phyloP scores from a whole-genome alignment of 768 basidiomycete species.

The Punctularia strigosozonata region DNA sequence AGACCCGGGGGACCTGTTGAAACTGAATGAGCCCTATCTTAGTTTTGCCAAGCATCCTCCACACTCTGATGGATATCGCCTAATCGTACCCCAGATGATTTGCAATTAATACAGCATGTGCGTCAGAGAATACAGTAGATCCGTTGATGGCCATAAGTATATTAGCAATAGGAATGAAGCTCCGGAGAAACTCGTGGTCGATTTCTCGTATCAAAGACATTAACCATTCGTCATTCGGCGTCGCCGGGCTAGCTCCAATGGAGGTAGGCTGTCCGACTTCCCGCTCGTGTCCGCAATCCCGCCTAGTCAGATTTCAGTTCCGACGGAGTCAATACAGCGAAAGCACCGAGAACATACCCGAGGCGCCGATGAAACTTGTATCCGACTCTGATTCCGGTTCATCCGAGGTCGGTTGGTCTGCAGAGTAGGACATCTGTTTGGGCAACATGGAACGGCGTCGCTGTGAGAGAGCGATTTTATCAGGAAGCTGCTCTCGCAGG shows the following conservation, averaged over 20 bases:
- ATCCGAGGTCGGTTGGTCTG: background rate
- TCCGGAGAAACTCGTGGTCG: too few relatives aligned
- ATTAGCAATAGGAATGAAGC: too few relatives aligned
- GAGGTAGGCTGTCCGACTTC: conserved; percentile 46
- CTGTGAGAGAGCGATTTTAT: conserved; percentile 21
- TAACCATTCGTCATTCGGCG: too few relatives aligned
- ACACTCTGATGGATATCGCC: too few relatives aligned
- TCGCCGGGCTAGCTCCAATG: conserved; percentile 56
- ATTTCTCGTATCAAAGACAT: too few relatives aligned
- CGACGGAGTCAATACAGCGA: conserved; percentile 16
- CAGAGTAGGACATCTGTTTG: conserved; percentile 28
- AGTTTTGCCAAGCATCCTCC: too few relatives aligned
- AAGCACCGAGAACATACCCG: background rate
- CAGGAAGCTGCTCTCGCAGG: background rate
- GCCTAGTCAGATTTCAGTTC: conserved; percentile 8
- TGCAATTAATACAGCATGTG: too few relatives aligned
- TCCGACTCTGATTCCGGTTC: conserved; percentile 3
- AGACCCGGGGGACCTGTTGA: too few relatives aligned
- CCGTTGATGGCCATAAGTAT: too few relatives aligned
- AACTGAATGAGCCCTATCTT: too few relatives aligned
- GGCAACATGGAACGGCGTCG: conserved; percentile 69
- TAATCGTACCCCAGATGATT: too few relatives aligned
- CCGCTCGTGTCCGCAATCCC: conserved; percentile 14
- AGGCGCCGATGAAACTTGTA: background rate
- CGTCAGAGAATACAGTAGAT: too few relatives aligned